Evolutionary conservation across 345 rosid species (phyloP), one percentile per base, ranked within the genome.

Genomic region (Durio zibethinus): DNA sequence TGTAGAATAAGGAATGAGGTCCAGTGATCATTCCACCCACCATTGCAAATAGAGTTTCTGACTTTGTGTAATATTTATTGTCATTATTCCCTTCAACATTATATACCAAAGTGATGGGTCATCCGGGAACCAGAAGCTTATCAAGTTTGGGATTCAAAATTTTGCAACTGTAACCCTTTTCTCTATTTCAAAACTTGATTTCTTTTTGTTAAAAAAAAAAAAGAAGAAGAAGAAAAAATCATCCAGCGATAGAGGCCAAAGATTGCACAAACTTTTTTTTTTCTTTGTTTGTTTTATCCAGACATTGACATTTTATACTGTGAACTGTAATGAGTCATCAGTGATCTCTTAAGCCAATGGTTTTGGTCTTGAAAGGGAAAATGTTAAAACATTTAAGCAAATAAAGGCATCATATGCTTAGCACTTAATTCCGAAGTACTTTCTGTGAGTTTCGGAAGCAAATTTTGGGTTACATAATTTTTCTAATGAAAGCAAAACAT

Each of bases 1-100:
- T 35, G 4, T 69, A 68, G 80, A 77, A 83, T 74, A 83, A 80
- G 81, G 83, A 80, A 83, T 80, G 81, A 83, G 81, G 83, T 83
- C 81, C 83, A 70, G 79, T 60, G 56, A 62, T 68, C 61, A 83
- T 80, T 83, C 80, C 81, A 83, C 79, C 81, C 77, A 80, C 50
- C 76, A 29, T 20, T 57, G 52, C 76, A 52, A 72, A 73, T 66
- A 79, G 82, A 31, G 63, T 53, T 72, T 57, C 68, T 21, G 21
- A 47, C 63, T 35, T 38, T 25, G 50, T 5, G 31, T 20, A n/a
- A 21, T 69, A n/a, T n/a, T n/a, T 69, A 52, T 53, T 66, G 71
- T 47, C 59, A 74, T 63, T 62, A 40, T 25, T 75, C 72, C 61
- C 73, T 36, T 35, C 77, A 60, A 65, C 29, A 65, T 31, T 67